Percentiles rank a stretch among this genome's conserved stretches.
These are phyloP conservation scores for Nothophoma quercina DNA, from an alignment of 2,329 filamentous ascomycete genomes.

Conservation along the genomic window DNA sequence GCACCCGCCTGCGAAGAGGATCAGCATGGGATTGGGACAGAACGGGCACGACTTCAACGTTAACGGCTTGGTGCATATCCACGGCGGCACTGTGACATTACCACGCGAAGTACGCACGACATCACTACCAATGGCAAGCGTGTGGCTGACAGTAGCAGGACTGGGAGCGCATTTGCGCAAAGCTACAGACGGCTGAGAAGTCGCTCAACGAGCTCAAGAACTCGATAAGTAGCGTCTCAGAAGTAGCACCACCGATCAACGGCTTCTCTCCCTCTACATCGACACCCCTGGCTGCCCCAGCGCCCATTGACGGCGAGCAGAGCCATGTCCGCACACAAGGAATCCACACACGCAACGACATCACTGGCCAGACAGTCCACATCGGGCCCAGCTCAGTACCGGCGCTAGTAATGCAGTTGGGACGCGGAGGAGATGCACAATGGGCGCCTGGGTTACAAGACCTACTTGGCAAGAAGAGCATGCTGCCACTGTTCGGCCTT, in stretches of 20 bases:
- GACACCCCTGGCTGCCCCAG: conserved; percentile 44
- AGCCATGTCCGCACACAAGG: conserved; percentile 60
- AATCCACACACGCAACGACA: conserved; percentile 66
- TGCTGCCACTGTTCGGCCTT: conserved; percentile 68
- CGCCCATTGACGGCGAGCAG: conserved; percentile 47
- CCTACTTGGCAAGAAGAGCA: conserved; percentile 65
- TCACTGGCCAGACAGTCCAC: conserved; percentile 67
- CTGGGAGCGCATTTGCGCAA: conserved; percentile 58
- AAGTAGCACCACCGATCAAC: conserved; percentile 43
- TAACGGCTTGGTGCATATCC: conserved; percentile 50
- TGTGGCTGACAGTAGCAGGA: conserved; percentile 44
- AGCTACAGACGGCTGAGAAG: conserved; percentile 57
- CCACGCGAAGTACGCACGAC: conserved; percentile 45
- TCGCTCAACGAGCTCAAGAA: conserved; percentile 55
- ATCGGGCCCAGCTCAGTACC: conserved; percentile 68
- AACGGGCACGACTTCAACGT: conserved; percentile 47
- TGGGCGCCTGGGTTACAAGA: conserved; percentile 63
- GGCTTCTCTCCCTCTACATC: conserved; percentile 44
- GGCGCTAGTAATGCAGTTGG: conserved; percentile 64
- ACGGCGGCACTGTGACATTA: conserved; percentile 50
- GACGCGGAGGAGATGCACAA: conserved; percentile 54
- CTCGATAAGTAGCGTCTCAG: conserved; percentile 48
- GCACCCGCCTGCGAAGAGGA: conserved; percentile 51
- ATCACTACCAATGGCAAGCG: neutral
- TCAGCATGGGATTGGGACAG: conserved; percentile 43